Evolutionary conservation across 2,329 filamentous ascomycete genomes (phyloP), one percentile per base, ranked within the genome.

Genomic region (Cladobotryum protrusum): DNA sequence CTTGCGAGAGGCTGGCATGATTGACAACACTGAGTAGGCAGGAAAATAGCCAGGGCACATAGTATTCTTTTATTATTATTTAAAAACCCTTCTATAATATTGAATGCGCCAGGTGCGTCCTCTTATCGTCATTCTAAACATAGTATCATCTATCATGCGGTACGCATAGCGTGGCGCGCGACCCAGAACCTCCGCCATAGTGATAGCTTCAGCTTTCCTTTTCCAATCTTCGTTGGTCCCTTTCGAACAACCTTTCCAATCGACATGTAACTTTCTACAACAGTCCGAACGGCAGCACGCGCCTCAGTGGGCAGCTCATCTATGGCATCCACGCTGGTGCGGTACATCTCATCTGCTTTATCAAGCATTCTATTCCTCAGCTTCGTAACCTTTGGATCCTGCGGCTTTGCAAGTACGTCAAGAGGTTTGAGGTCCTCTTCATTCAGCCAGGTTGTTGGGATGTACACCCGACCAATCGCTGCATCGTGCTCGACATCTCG

Each of bases 261-360:
- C 62, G 87, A 83, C 79, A 89, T 85, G 60, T 89, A 88, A 55
- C 83, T 87, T 64, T 88, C 84, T 0, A 88, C 82, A 1, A 83
- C 84, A 5, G 87, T 83, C 12, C 82, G 72, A 61, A 88, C 80
- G 1, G 83, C 81, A 0, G 78, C 82, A 55, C 80, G 73, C 0
- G 79, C 81, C 58, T 83, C 76, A 0, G 52, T 43, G 0, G 86
- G 85, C 0, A 90, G 67, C 54, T 75, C 67, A 44, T 83, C 75
- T 56, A 90, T 86, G 0, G 78, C 75, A 2, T 60, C 63, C 46
- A 75, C 70, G 3, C 81, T 78, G 9, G 71, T 67, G 5, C 69
- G 61, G 60, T 89, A 87, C 24, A 83, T 72, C 15, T 61, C 63
- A 55, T 87, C 86, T 0, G 84, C 84, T 29, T 76, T 73, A 19